Conservation (phyloP, 2,329 filamentous ascomycete genomes). For the Venturia asperata region DNA sequence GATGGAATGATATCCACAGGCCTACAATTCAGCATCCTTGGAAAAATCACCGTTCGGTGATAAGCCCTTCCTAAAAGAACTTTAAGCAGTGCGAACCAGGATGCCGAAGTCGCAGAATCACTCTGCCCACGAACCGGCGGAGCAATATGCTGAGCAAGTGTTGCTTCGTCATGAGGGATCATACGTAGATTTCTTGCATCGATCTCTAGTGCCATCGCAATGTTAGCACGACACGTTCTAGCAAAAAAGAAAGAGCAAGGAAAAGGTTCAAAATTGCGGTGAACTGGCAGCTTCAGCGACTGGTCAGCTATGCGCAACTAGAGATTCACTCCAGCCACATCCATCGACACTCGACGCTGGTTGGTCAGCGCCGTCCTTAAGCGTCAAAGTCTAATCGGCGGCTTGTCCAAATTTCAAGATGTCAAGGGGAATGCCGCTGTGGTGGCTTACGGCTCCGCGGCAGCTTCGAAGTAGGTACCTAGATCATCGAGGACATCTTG, state of each 20-base stretch:
- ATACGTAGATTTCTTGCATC: not conserved
- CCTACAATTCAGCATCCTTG: slow-evolving; percentile 3
- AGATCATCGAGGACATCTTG: not conserved
- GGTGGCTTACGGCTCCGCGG: not conserved
- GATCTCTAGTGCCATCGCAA: not conserved
- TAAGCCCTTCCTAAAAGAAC: not conserved
- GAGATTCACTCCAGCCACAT: not conserved
- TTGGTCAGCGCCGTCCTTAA: not conserved
- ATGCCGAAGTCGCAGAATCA: not conserved
- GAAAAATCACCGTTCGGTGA: not conserved
- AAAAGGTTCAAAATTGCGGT: slow-evolving; percentile 10
- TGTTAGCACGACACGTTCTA: not conserved
- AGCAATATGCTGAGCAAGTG: not conserved
- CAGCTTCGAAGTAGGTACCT: not conserved
- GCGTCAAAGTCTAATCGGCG: slow-evolving; percentile 6
- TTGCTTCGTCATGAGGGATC: not conserved
- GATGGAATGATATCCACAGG: not conserved
- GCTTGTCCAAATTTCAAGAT: slow-evolving; percentile 3
- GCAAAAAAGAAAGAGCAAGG: slow-evolving; percentile 7
- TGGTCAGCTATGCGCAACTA: not conserved
- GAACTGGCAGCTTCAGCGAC: not conserved
- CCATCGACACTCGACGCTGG: not conserved
- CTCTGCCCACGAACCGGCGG: not conserved
- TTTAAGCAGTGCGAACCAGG: too few species aligned
- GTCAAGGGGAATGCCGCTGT: slow-evolving; percentile 9